These are phyloP conservation scores for Boletus speciosus DNA, from an alignment of 768 basidiomycete genomes.

Conservation along the genomic window DNA sequence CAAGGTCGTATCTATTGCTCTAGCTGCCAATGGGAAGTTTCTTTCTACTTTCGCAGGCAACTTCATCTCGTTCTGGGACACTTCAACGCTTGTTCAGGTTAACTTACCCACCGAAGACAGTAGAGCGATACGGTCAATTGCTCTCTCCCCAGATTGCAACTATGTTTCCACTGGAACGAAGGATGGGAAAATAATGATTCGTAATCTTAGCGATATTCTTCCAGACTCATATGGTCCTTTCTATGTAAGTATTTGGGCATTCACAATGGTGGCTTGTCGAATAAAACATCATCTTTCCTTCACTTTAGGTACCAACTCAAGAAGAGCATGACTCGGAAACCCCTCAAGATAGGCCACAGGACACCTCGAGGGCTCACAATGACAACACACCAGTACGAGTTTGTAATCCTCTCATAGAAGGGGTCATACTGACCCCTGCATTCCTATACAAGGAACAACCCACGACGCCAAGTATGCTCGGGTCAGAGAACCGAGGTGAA, in stretches of 20 bases:
- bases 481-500: neutral
- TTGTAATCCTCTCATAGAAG: neutral
- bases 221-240: slow-evolving; percentile 1
- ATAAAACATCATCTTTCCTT: neutral
- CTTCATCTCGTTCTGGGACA: neutral
- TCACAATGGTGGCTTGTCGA: neutral
- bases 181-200: neutral
- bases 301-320: neutral
- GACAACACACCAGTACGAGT: neutral
- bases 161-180: neutral
- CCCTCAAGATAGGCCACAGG: neutral
- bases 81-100: neutral
- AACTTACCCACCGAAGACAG: neutral
- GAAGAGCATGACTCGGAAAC: neutral
- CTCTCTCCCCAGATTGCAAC: neutral
- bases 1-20: neutral
- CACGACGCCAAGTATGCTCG: neutral
- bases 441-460: neutral
- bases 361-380: neutral
- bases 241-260: neutral
- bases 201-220: neutral
- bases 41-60: neutral
- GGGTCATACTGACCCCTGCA: neutral
- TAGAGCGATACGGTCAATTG: neutral
- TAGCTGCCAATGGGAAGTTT: neutral